phyloP scores from a whole-genome alignment of 2,329 filamentous ascomycete species.

The Fusarium sp. region DNA sequence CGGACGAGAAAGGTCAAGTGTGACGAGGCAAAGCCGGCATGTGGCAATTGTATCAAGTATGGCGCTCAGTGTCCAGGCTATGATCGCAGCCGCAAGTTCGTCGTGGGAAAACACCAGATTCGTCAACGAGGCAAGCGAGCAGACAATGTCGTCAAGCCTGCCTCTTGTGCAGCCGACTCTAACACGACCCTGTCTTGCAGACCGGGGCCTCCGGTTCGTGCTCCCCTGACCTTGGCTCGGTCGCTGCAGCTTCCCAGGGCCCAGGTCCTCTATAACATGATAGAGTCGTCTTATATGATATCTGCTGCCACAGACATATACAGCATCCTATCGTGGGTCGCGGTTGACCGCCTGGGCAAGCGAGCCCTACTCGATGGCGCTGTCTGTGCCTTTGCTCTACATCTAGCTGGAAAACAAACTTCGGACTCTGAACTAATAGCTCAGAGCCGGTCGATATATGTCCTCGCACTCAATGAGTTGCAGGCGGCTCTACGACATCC shows the following conservation, averaged over 20 bases:
- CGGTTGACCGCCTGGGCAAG: slow-evolving; percentile 48
- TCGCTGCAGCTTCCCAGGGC: slow-evolving; percentile 40
- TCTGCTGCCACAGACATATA: slow-evolving; percentile 39
- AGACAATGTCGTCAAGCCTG: slow-evolving; percentile 13
- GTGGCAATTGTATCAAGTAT: slow-evolving; percentile 55
- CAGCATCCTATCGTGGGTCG: slow-evolving; percentile 44
- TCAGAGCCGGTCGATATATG: slow-evolving; percentile 54
- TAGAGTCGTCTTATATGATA: slow-evolving; percentile 39
- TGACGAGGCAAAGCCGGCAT: slow-evolving; percentile 57
- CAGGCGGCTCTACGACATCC: slow-evolving; percentile 53
- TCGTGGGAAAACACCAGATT: slow-evolving; percentile 54
- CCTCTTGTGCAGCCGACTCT: slow-evolving; percentile 23
- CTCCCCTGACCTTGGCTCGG: slow-evolving; percentile 27
- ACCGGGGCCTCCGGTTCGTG: slow-evolving; percentile 6
- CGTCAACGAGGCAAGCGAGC: slow-evolving; percentile 43
- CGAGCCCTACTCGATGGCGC: slow-evolving; percentile 53
- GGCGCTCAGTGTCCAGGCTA: slow-evolving; percentile 55
- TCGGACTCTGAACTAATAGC: slow-evolving; percentile 46
- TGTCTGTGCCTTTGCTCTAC: slow-evolving; percentile 52
- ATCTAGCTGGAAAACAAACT: slow-evolving; percentile 53
- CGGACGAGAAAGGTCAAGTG: slow-evolving; percentile 58
- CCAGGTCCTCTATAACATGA: slow-evolving; percentile 49
- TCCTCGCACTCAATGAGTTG: slow-evolving; percentile 50
- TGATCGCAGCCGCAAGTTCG: slow-evolving; percentile 54
- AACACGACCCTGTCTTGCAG: slow-evolving; percentile 4